Base-by-base conservation (phyloP, 129 eudicot species). In the Solidago caesia region DNA sequence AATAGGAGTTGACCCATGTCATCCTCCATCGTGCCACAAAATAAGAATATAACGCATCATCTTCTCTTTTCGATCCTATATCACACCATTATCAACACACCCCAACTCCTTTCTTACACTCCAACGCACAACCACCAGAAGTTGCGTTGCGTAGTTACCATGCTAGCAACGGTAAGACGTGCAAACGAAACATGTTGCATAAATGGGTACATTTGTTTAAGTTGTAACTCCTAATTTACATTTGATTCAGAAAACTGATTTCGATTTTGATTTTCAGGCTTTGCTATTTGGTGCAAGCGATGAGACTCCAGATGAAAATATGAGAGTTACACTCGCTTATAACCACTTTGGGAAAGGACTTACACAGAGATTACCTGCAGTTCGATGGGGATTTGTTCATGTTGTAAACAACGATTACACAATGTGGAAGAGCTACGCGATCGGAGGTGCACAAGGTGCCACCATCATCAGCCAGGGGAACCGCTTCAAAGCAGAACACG, bases 331-430 rank as follows among this genome's bases (percentile, higher is more conserved):
- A 14, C 67, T 93, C 1, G 92, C 92, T 4, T 93, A 76, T 68
- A 93, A 90, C 82, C 96, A 93, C 65, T 93, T 93, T 7, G 96
- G 98, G 4, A 92, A 89, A 83, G 83, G 91, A 59, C 71, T 92
- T 59, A 84, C 89, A 5, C 98, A 93, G 43, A 80, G 98, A 66
- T 83, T 93, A 85, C 98, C 98, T 1, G 88, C 96, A 12, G 84
- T 87, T 29, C 79, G 98, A 25, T 90, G 45, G 71, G 96, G 98
- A 4, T 87, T 85, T 72, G 77, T 90, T 64, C 98, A 93, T 33
- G 92, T 93, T 11, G 89, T 92, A 21, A 92, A 92, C 89, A 92
- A 92, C 16, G 98, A 92, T 68, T 92, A 92, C 84, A 92, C 98
- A n/a, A 93, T 90, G 61, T 93, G 98, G 98, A 62, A 86, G 14